Conservation (phyloP, 2,329 filamentous ascomycete species). For the Aspergillus sp. region DNA sequence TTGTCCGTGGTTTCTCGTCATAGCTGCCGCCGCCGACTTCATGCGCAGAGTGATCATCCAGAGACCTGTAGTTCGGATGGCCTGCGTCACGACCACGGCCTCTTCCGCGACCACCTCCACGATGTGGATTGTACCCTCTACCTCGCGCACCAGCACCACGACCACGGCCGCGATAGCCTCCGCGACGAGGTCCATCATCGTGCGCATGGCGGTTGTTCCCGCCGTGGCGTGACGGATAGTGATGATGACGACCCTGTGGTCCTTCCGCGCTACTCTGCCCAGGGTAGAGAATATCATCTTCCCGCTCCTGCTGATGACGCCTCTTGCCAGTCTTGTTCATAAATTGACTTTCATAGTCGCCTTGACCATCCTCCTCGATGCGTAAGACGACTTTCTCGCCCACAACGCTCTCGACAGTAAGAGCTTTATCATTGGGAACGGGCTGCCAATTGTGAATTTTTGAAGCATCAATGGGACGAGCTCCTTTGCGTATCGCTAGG, state of each 20-base stretch:
- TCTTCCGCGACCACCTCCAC: constrained; percentile 45
- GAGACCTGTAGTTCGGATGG: constrained; percentile 60
- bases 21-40: constrained; percentile 12
- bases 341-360: constrained; percentile 63
- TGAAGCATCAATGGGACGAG: constrained; percentile 74
- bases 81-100: constrained; percentile 52
- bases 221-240: constrained; percentile 29
- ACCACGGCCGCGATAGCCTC: constrained; percentile 35
- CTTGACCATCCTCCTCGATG: constrained; percentile 72
- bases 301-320: constrained; percentile 56
- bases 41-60: constrained; percentile 57
- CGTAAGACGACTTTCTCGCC: constrained; percentile 82
- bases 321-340: constrained; percentile 62
- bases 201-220: constrained; percentile 38
- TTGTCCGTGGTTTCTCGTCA: constrained; percentile 30
- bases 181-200: constrained; percentile 44
- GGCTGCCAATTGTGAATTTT: constrained; percentile 84
- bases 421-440: constrained; percentile 66
- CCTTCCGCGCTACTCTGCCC: constrained; percentile 26
- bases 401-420: constrained; percentile 78
- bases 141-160: constrained; percentile 41
- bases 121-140: constrained; percentile 32
- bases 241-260: constrained; percentile 22
- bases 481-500: constrained; percentile 73
- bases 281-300: constrained; percentile 48